Evolutionary conservation across 352 stramenopile species (phyloP), one percentile per base, ranked within the genome.

Genomic region (Globisporangium rhizosaccharum): DNA sequence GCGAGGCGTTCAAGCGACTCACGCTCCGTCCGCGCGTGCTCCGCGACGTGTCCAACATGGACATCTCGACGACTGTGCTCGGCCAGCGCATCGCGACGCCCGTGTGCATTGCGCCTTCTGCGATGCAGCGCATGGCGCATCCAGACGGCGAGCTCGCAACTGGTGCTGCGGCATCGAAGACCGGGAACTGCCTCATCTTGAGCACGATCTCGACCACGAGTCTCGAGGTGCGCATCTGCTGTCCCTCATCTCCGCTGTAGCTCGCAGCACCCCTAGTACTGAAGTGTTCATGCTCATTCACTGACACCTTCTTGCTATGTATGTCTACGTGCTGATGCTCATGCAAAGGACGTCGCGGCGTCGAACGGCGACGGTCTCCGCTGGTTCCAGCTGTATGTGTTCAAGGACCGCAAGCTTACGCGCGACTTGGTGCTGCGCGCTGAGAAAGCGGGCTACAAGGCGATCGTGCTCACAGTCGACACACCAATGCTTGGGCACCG

Each of bases 361-460:
- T 85, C 77, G 9, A 88, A 87, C 53, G 71, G 75, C 7, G 55
- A 88, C 51, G 90, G 91, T 10, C 76, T 97, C 17, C 94, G 96
- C 57, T 96, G 96, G 64, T 98, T 96, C 68, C 95, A 98, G 65
- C 79, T 98, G 39, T 98, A 98, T 70, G 92, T 98, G n/a, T 98
- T 97, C 77, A 96, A 96, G 53, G 79, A 92, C 74, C 76, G 82
- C 37, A 62, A 98, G 59, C 81, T 98, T 46, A 97, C 97, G 10
- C 88, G 85, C 39, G 82, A 96, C 45, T 91, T 98, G 14, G 82
- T 98, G 41, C 53, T 74, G 30, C 75, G 88, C 39, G 88, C 89
- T 7, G 94, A 97, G 70, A 83, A 90, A n/a, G 95, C 96, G 17
- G 94, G 96, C n/a, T 97, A 94, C 64, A 97, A 96, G 61, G 97